Evolutionary conservation across 2,329 filamentous ascomycete species (phyloP).

Genomic region (Cladophialophora psammophila): DNA sequence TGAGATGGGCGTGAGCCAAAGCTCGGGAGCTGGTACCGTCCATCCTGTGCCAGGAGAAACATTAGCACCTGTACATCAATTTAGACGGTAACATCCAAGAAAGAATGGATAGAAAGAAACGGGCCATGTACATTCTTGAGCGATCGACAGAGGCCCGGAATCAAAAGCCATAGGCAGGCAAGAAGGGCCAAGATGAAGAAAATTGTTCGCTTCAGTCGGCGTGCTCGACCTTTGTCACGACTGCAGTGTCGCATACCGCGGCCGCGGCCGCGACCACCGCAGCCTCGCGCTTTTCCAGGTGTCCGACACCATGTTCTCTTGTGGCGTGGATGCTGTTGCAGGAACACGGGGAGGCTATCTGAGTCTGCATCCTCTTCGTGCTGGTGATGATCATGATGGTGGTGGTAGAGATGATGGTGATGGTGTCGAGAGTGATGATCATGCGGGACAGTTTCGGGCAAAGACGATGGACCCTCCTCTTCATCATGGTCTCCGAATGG

Average conservation of each 20-base stretch:
- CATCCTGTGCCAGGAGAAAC: slow-evolving; percentile 21
- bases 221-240: slow-evolving; percentile 27
- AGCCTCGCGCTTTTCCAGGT: slow-evolving; percentile 23
- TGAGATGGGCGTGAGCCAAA: slow-evolving; percentile 17
- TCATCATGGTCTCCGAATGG: slow-evolving; percentile 24
- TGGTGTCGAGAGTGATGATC: neutral
- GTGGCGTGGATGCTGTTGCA: slow-evolving; percentile 3
- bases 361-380: slow-evolving; percentile 17
- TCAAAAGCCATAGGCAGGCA: slow-evolving; percentile 35
- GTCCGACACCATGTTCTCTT: slow-evolving; percentile 21
- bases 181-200: slow-evolving; percentile 31
- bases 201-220: slow-evolving; percentile 30
- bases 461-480: slow-evolving; percentile 24
- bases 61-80: slow-evolving; percentile 11
- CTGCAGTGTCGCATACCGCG: slow-evolving; percentile 3
- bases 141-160: slow-evolving; percentile 34
- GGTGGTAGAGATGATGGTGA: neutral
- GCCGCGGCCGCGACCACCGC: slow-evolving; percentile 22
- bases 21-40: slow-evolving; percentile 23
- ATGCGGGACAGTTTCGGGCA: slow-evolving; percentile 27
- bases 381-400: slow-evolving; percentile 9
- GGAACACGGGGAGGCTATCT: slow-evolving; percentile 7
- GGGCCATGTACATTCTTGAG: slow-evolving; percentile 31
- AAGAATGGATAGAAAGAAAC: slow-evolving; percentile 8
- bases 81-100: neutral